These are phyloP conservation scores for Jaapia argillacea DNA, from an alignment of 768 basidiomycete genomes.

Conservation along the genomic window DNA sequence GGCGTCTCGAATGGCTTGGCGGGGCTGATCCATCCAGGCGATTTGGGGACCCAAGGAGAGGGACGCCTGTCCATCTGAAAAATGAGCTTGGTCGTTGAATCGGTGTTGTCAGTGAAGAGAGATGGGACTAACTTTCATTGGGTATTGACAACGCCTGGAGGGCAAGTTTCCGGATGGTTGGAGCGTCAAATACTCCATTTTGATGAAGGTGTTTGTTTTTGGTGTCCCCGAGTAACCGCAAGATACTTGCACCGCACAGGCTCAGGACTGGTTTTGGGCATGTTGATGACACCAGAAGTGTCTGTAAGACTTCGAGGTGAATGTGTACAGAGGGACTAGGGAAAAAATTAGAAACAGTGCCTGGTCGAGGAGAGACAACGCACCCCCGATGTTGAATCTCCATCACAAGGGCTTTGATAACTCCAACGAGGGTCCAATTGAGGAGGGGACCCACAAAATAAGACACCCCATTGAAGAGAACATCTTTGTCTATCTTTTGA, in stretches of 20 bases:
- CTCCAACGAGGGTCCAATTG: conserved; percentile 73
- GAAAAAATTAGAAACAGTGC: conserved; percentile 3
- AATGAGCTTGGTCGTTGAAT: too few relatives aligned
- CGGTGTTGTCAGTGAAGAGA: too few relatives aligned
- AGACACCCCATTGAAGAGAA: conserved; percentile 62
- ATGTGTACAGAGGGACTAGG: conserved; percentile 35
- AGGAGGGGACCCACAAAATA: conserved; percentile 68
- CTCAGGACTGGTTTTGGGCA: conserved; percentile 60
- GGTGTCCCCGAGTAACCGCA: conserved; percentile 36
- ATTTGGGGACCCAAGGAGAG: conserved; percentile 6
- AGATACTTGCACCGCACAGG: conserved; percentile 48
- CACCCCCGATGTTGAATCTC: conserved; percentile 53
- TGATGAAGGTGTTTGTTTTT: too few relatives aligned
- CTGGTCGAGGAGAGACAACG: neutral
- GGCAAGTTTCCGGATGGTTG: too few relatives aligned
- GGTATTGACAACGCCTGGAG: too few relatives aligned
- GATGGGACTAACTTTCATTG: too few relatives aligned
- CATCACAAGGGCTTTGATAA: conserved; percentile 50
- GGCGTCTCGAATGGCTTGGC: conserved; percentile 45
- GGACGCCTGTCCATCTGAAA: too few relatives aligned
- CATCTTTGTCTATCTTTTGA: conserved; percentile 56
- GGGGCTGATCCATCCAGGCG: conserved; percentile 43
- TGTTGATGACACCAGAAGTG: conserved; percentile 47
- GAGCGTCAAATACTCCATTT: conserved; percentile 9
- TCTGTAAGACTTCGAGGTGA: conserved; percentile 59